Evolutionary conservation across 495 filamentous ascomycete genomes (phyloP).

Genomic region (Ascodesmis nigricans): DNA sequence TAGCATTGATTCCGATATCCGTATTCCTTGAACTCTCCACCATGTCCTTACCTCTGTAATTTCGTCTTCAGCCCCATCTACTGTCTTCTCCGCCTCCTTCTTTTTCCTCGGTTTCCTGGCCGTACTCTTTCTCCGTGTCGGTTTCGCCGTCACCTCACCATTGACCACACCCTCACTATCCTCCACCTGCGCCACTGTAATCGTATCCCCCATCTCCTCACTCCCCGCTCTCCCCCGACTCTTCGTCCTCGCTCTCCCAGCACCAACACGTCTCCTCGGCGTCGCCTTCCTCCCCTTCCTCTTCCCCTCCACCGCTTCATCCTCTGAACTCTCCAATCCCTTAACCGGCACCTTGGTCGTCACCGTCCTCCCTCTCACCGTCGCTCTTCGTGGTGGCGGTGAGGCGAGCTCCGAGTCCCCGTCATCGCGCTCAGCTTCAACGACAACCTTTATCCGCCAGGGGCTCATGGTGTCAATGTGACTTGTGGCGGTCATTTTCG

Average conservation of each 20-base stretch:
- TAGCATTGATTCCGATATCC: too few species aligned
- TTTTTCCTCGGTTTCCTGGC: neutral
- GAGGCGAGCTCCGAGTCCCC: too few species aligned
- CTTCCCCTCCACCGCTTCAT: conserved; percentile 4
- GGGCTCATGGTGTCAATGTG: conserved; percentile 21
- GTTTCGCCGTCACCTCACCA: neutral
- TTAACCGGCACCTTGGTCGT: conserved; percentile 36
- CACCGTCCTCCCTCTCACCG: conserved; percentile 25
- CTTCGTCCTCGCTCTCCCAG: conserved; percentile 6
- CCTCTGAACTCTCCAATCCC: conserved; percentile 13
- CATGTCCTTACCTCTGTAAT: conserved; percentile 3
- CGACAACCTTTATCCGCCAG: conserved; percentile 36
- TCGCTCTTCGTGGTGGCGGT: too few species aligned
- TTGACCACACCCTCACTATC: neutral
- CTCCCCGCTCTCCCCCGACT: conserved; percentile 4
- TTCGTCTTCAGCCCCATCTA: neutral
- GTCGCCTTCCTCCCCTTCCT: conserved; percentile 1
- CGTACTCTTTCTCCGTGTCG: neutral
- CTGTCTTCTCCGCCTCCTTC: neutral
- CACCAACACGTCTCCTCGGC: too few species aligned
- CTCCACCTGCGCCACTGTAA: neutral
- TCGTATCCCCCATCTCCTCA: conserved; percentile 4
- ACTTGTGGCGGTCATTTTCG: conserved; percentile 8
- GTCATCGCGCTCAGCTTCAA: conserved; percentile 35
- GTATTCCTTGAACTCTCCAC: too few species aligned